Percentiles rank a stretch among this genome's conserved stretches.
These are phyloP conservation scores for Mucor velutinosus DNA, from an alignment of 371 early-diverging fungal genomes.

Conservation along the genomic window DNA sequence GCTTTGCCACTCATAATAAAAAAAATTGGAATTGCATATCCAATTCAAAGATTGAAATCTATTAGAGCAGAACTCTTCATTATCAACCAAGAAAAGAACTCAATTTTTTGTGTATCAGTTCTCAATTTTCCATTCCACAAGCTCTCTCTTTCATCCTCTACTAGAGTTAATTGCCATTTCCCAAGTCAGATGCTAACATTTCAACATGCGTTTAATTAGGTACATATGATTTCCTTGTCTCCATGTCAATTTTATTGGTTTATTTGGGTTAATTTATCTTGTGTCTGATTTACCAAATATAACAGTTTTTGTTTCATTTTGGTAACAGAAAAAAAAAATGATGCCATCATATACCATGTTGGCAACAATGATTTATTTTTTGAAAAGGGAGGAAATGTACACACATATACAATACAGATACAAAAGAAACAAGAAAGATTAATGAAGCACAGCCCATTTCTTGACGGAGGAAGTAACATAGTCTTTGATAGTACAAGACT, in stretches of 20 bases:
- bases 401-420: background rate
- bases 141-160: too few relatives aligned
- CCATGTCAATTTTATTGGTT: background rate
- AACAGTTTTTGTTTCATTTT: background rate
- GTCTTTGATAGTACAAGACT: constrained; percentile 10
- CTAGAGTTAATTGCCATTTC: background rate
- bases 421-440: background rate
- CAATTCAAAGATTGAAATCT: too few relatives aligned
- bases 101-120: background rate
- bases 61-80: too few relatives aligned
- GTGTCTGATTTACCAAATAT: background rate
- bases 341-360: background rate
- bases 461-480: constrained; percentile 21
- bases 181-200: background rate
- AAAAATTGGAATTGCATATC: too few relatives aligned
- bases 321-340: background rate
- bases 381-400: background rate
- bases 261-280: background rate
- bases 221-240: background rate
- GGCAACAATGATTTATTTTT: background rate
- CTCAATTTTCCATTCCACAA: background rate
- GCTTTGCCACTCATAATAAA: too few relatives aligned
- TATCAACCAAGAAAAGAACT: too few relatives aligned
- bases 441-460: constrained; percentile 24
- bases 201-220: background rate